Conservation (phyloP, 768 basidiomycete genomes). For the Calocybe gangraenosa region DNA sequence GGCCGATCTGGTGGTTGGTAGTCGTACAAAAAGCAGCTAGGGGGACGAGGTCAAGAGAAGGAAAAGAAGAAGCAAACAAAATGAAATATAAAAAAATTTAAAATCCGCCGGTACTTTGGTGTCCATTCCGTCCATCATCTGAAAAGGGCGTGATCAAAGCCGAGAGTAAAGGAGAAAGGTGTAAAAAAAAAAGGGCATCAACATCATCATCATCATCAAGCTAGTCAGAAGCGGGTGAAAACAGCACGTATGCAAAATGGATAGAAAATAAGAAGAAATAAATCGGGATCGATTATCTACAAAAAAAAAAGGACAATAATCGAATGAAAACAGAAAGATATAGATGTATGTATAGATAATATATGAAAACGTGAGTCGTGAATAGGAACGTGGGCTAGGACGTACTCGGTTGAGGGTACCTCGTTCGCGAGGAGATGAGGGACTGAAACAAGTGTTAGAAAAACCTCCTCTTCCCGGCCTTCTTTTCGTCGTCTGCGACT, state of each 20-base stretch:
- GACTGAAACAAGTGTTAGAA: constrained; percentile 40
- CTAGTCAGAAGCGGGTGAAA: too few species aligned
- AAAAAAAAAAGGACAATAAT: neutral
- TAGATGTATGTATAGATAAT: neutral
- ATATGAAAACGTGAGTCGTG: constrained; percentile 10
- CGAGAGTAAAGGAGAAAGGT: constrained; percentile 1
- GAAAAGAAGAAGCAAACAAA: neutral
- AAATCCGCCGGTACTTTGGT: too few species aligned
- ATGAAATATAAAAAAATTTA: too few species aligned
- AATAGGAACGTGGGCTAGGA: constrained; percentile 3
- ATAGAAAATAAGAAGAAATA: neutral
- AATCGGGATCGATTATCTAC: neutral
- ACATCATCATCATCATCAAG: too few species aligned
- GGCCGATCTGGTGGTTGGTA: too few species aligned
- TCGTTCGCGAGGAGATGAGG: neutral
- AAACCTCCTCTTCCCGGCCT: constrained; percentile 62
- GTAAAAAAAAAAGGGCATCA: neutral
- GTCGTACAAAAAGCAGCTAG: too few species aligned
- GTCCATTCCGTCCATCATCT: constrained; percentile 1
- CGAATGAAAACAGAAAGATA: constrained; percentile 7
- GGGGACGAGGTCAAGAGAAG: neutral
- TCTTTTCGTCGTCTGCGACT: constrained; percentile 76
- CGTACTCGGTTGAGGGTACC: neutral
- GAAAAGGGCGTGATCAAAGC: neutral
- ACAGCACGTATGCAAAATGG: neutral